phyloP scores from a whole-genome alignment of 108 stramenopile species.

The Pseudonitzschia multistriata region DNA sequence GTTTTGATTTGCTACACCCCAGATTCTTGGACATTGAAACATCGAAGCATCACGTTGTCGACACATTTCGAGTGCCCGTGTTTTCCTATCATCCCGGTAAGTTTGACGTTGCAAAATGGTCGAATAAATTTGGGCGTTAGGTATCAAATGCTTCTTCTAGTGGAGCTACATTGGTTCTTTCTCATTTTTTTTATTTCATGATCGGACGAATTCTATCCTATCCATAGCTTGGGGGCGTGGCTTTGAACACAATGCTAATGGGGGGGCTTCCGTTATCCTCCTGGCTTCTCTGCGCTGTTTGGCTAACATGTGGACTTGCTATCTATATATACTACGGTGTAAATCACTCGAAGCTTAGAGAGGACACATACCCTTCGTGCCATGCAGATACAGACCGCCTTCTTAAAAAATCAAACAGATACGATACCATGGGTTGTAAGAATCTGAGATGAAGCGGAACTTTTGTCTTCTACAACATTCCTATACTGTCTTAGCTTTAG shows the following conservation, averaged over 20 bases:
- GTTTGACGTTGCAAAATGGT: background rate
- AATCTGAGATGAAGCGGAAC: no score
- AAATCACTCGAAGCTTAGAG: constrained; percentile 33
- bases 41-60: background rate
- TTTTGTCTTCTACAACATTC: no score
- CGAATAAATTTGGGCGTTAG: no score
- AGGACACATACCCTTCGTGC: background rate
- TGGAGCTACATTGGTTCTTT: background rate
- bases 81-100: constrained; percentile 44
- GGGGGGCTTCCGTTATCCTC: constrained; percentile 39
- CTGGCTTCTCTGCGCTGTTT: constrained; percentile 39
- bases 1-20: constrained; percentile 15
- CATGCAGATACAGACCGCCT: constrained; percentile 9
- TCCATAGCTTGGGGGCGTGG: constrained; percentile 35
- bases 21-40: constrained; percentile 20
- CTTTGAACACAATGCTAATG: constrained; percentile 53
- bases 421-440: constrained; percentile 3
- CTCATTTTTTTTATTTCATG: background rate
- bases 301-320: constrained; percentile 40
- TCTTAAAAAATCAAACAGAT: background rate
- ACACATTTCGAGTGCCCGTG: constrained; percentile 45
- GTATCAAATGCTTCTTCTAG: no score
- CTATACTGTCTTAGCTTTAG: no score
- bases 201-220: background rate
- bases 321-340: constrained; percentile 56